These are phyloP conservation scores for Lactifluus rugatus DNA, from an alignment of 768 basidiomycete genomes.

Conservation along the genomic window DNA sequence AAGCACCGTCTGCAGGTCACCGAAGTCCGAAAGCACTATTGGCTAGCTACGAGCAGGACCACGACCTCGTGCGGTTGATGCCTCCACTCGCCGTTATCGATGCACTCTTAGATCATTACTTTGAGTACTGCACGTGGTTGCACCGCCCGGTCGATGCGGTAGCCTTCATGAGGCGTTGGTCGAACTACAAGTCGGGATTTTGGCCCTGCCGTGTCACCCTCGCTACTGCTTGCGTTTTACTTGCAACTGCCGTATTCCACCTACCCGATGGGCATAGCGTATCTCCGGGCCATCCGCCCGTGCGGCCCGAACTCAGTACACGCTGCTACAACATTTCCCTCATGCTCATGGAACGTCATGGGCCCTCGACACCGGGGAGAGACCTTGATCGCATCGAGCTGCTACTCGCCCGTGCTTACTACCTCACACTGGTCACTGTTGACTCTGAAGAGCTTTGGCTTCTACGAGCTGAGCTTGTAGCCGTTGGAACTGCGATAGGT, in stretches of 20 bases:
- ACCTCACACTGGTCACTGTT: constrained; percentile 59
- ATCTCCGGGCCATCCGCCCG: constrained; percentile 13
- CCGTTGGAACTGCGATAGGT: constrained; percentile 73
- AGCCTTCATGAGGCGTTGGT: constrained; percentile 16
- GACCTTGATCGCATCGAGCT: constrained; percentile 70
- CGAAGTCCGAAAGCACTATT: constrained; percentile 2
- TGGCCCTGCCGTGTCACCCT: constrained; percentile 17
- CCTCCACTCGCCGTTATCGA: constrained; percentile 17
- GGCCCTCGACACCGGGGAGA: constrained; percentile 43
- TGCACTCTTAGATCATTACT: constrained; percentile 16
- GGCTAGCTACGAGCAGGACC: constrained; percentile 16
- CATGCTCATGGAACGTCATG: constrained; percentile 51
- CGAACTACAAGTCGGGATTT: constrained; percentile 16
- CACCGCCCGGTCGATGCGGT: constrained; percentile 10
- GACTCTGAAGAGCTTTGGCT: constrained; percentile 79
- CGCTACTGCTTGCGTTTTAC: constrained; percentile 17
- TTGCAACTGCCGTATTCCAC: constrained; percentile 16
- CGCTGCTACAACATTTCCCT: constrained; percentile 67
- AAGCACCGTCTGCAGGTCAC: constrained; percentile 1
- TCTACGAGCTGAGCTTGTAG: constrained; percentile 61
- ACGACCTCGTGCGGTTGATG: constrained; percentile 18
- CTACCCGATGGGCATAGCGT: constrained; percentile 17
- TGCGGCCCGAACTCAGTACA: constrained; percentile 31
- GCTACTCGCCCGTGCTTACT: constrained; percentile 59
- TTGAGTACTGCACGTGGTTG: constrained; percentile 19